Evolutionary conservation across 345 rosid genomes (phyloP).

Genomic region (Eutrema japonicum): DNA sequence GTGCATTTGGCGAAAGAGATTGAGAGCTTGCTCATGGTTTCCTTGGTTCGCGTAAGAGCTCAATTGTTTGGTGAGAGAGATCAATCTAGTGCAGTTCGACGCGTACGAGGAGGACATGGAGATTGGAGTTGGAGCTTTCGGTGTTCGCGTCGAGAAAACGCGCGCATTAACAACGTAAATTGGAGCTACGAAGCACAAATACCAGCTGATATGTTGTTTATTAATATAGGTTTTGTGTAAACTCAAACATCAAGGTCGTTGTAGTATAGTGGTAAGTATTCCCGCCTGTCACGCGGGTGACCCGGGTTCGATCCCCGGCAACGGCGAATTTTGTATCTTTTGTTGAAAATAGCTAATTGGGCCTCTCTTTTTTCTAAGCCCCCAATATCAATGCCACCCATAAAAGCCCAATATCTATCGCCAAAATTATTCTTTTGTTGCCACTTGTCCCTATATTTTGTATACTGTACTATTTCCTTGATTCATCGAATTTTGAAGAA

Average conservation of each 20-base stretch:
- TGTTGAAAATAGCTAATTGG: not conserved
- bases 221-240: not conserved
- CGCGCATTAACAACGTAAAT: not conserved
- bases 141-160: not conserved
- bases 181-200: not conserved
- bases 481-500: not conserved
- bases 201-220: too few relatives aligned
- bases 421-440: not conserved
- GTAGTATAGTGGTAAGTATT: conserved; percentile 97
- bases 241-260: conserved; percentile 51
- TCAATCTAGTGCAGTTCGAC: conserved; percentile 45
- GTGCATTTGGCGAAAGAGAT: conserved; percentile 57
- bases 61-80: conserved; percentile 55
- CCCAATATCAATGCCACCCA: not conserved
- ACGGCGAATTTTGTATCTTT: conserved; percentile 47
- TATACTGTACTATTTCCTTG: not conserved
- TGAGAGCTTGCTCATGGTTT: conserved; percentile 54
- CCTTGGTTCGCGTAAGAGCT: conserved; percentile 58
- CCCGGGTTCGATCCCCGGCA: conserved; percentile 99
- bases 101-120: conserved; percentile 43
- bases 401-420: not conserved
- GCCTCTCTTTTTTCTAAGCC: not conserved
- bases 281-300: conserved; percentile 99
- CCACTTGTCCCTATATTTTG: not conserved
- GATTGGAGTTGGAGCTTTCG: not conserved